Conservation (phyloP, 2,329 filamentous ascomycete genomes). For the Trichoderma afroharzianum region DNA sequence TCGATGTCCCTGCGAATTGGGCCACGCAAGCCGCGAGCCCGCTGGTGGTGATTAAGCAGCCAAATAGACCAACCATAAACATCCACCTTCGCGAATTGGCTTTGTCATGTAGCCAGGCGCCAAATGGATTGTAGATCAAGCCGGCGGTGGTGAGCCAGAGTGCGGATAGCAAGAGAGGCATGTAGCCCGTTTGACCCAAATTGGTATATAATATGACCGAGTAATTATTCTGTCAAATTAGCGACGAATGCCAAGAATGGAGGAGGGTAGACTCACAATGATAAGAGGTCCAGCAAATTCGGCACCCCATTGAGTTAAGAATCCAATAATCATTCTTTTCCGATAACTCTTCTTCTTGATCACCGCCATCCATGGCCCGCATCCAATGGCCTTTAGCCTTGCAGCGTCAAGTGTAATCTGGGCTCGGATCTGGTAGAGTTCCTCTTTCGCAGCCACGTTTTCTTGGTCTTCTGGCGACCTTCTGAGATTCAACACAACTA, state of each 20-base stretch:
- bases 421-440: neutral
- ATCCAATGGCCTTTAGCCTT: neutral
- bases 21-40: neutral
- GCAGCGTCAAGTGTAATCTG: neutral
- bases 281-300: neutral
- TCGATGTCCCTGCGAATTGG: neutral
- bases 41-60: neutral
- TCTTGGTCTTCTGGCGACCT: neutral
- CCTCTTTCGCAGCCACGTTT: neutral
- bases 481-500: neutral
- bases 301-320: neutral
- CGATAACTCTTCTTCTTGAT: neutral
- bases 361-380: neutral
- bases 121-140: neutral
- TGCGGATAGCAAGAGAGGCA: neutral
- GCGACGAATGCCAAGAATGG: neutral
- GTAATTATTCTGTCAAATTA: neutral
- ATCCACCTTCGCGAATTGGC: neutral
- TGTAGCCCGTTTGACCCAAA: neutral
- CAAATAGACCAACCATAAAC: neutral
- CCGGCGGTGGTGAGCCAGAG: neutral
- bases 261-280: neutral
- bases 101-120: neutral
- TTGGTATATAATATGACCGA: neutral
- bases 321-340: neutral